These are phyloP conservation scores for Hymenoscyphus fraxineus DNA, from an alignment of 2,329 filamentous ascomycete genomes.

Conservation along the genomic window DNA sequence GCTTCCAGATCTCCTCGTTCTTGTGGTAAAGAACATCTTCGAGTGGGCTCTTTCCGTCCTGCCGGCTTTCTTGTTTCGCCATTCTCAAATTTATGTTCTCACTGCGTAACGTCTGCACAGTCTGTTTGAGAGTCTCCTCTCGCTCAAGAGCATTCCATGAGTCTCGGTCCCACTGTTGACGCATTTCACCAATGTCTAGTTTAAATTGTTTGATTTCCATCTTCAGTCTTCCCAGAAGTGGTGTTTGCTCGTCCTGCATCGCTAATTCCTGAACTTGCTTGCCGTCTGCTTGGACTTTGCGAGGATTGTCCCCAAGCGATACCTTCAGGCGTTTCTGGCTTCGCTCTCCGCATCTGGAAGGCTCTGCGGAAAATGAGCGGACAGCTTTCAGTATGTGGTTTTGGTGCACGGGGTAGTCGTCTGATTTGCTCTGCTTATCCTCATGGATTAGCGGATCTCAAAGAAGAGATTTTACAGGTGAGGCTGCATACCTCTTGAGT, in stretches of 20 bases:
- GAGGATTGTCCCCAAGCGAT: neutral
- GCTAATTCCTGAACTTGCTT: neutral
- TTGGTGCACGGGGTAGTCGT: neutral
- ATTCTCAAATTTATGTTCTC: neutral
- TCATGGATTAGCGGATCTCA: neutral
- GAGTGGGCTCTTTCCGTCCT: neutral
- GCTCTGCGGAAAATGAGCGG: no score
- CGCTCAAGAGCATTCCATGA: neutral
- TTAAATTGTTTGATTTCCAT: neutral
- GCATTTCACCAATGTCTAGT: neutral
- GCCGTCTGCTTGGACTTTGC: neutral
- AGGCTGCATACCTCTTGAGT: neutral
- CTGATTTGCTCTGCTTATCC: neutral
- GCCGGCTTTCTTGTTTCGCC: neutral
- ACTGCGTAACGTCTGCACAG: neutral
- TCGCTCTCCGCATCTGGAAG: neutral
- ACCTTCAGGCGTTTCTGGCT: neutral
- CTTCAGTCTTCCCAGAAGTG: neutral
- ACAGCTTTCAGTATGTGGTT: neutral
- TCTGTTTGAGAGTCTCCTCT: neutral
- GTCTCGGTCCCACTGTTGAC: neutral
- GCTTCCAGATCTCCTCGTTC: neutral
- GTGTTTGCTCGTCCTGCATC: neutral
- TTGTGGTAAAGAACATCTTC: neutral
- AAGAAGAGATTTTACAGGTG: neutral